Base-by-base conservation (phyloP, 768 basidiomycete genomes). In the Dentipellis sp. region DNA sequence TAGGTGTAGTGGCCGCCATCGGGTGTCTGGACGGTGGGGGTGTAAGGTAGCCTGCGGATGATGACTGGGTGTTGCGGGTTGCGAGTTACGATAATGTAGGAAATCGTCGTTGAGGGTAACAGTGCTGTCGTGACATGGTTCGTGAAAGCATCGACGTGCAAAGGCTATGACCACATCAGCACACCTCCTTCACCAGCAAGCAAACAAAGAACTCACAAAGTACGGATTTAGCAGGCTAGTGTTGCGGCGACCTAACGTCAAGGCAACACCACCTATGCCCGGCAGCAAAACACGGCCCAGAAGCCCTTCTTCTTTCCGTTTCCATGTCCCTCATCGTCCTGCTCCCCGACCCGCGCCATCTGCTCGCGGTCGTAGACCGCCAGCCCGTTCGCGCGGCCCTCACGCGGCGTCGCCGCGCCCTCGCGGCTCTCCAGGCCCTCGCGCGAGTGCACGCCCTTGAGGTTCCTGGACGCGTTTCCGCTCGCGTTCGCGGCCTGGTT, bases 221-320 rank as follows among this genome's bases (percentile, higher is more conserved):
- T 29, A 29, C 29, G 29, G 29, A 29, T 29, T 29, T 29, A 29
- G 29, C 29, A 29, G 29, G 29, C 29, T 29, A 6, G 29, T 6
- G 6, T 29, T 29, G 29, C 29, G 29, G 29, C 29, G 29, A 29
- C 29, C 29, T 29, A 29, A 29, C 29, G 29, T 29, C 29, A 29
- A 29, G 6, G 29, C 29, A 3, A 19, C 17, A 45, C 42, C 34
- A 39, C 53, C 59, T 67, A 88, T 73, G 76, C 81, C 63, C 81
- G 78, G 68, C 88, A 91, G 69, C 88, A 91, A 56, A 90, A 69
- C 45, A 81, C 72, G 59, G 74, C 73, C 72, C 79, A 84, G 66
- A 90, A 75, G 19, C 85, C 81, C 58, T 74, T 79, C 68, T 77
- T 76, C 66, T 79, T 76, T 56, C 79, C 82, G 58, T 80, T 80